These are phyloP conservation scores for Chlorella ohadii DNA, from an alignment of 139 green algal species.

Conservation along the genomic window DNA sequence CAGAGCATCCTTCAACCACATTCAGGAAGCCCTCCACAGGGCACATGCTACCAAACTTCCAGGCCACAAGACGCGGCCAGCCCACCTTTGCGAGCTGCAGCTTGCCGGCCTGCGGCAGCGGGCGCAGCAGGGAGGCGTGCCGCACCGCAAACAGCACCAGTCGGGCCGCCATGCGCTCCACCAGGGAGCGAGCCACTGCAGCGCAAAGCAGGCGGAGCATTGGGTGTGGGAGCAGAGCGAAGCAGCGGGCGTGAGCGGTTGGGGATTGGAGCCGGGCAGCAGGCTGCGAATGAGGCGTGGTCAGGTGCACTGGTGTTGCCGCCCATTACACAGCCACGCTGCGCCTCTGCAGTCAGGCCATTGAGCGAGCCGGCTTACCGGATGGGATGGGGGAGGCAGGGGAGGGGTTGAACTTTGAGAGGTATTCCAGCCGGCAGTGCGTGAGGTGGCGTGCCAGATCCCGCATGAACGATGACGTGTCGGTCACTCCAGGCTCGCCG, in stretches of 20 bases:
- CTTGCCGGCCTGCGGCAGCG: slow-evolving; percentile 72
- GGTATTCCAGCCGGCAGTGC: slow-evolving; percentile 71
- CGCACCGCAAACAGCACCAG: slow-evolving; percentile 91
- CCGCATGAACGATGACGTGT: slow-evolving; percentile 75
- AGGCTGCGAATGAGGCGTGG: too few relatives aligned
- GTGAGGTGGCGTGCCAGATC: slow-evolving; percentile 66
- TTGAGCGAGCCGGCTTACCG: background rate
- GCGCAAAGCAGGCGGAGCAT: background rate
- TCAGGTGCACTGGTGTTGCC: too few relatives aligned
- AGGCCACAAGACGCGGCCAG: background rate
- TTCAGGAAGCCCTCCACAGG: too few relatives aligned
- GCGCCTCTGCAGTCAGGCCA: background rate
- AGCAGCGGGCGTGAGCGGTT: background rate
- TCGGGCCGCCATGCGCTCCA: slow-evolving; percentile 81
- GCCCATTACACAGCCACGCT: too few relatives aligned
- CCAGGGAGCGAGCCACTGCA: slow-evolving; percentile 60
- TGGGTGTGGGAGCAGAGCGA: background rate
- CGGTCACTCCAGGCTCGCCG: slow-evolving; percentile 26
- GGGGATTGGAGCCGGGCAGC: too few relatives aligned
- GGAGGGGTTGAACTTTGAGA: slow-evolving; percentile 63
- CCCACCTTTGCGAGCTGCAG: slow-evolving; percentile 72
- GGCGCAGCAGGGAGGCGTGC: slow-evolving; percentile 84
- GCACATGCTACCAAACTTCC: background rate
- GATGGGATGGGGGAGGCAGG: slow-evolving; percentile 25
- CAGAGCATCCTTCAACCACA: too few relatives aligned